Evolutionary conservation across 495 filamentous ascomycete species (phyloP), one percentile per base, ranked within the genome.

Genomic region (Gamarada debralockiae): DNA sequence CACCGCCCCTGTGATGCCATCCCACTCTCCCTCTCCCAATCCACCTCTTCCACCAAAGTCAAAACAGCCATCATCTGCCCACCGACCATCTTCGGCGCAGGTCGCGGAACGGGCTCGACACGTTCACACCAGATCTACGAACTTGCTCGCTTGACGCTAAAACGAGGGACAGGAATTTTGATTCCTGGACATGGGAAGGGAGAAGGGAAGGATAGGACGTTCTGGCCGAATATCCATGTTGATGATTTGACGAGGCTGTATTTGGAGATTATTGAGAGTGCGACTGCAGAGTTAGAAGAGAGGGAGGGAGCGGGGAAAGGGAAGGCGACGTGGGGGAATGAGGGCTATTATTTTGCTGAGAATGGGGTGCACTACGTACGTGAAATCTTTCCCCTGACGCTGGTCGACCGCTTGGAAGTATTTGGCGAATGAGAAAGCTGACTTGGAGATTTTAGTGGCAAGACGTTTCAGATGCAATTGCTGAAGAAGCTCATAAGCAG

Each of bases 181-280:
- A 29, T 29, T 10, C 27, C 27, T 29, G 27, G 27, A 5, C 5
- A 83, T 59, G 85, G 78, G 4, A 73, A 90, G 46, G 64, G 82
- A 37, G 70, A 90, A 7, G 78, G 76, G 0, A 73, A 76, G 13
- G 89, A 87, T 1, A 72, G 81, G 59, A 80, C 82, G 34, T 63
- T 79, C 50, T 92, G 89, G 87, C 81, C 86, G 50, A 77, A 87
- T 62, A 76, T 92, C 34, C 81, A 92, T 64, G 72, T 95, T 17
- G 73, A 81, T 18, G 89, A 95, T 65, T 69, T 95, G 12, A 78
- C 78, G 51, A 73, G 77, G 22, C 66, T 89, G 21, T 91, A 82
- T 63, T 64, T 86, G 4, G 65, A 71, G 5, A 71, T 92, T 31
- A 81, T 83, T 8, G 85, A 88, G 46, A 84, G 83, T 5, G 86